Evolutionary conservation across 108 stramenopile genomes (phyloP).

Genomic region (Aurantiochytrium sp.): DNA sequence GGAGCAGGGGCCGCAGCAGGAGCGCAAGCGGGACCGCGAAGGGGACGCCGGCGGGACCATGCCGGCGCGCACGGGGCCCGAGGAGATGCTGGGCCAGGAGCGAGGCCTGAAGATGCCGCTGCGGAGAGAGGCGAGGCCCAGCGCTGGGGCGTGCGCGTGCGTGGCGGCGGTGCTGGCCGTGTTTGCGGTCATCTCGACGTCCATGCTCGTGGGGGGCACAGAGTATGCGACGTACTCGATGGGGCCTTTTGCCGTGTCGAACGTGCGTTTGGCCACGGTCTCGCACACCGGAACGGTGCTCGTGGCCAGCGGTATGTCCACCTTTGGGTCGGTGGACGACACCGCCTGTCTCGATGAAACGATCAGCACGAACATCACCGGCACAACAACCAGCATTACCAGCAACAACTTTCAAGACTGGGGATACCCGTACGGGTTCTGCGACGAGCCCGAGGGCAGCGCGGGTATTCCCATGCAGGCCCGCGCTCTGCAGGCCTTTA

Average conservation of each 20-base stretch:
- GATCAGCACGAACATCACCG: not conserved
- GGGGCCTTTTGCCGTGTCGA: not conserved
- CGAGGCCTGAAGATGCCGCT: not conserved
- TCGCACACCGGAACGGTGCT: not conserved
- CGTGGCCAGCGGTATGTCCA: not conserved
- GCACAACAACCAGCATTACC: not conserved
- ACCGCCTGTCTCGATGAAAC: not conserved
- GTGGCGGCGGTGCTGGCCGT: not conserved
- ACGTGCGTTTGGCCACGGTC: not conserved
- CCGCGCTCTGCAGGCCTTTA: not conserved
- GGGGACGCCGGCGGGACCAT: not conserved
- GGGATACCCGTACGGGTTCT: not conserved
- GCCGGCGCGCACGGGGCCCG: not conserved
- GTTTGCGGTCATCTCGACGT: not conserved
- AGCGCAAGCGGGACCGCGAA: no score
- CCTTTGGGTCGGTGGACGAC: not conserved
- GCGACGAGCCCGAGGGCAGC: not conserved
- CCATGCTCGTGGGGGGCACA: not conserved
- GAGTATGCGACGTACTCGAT: not conserved
- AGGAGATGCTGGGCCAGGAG: not conserved
- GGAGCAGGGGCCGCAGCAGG: no score
- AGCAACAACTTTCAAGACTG: not conserved
- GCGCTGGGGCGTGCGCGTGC: not conserved
- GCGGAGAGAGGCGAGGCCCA: not conserved
- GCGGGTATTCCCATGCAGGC: not conserved